Evolutionary conservation across 768 basidiomycete genomes (phyloP).

Genomic region (Hygrocybe coccinea): DNA sequence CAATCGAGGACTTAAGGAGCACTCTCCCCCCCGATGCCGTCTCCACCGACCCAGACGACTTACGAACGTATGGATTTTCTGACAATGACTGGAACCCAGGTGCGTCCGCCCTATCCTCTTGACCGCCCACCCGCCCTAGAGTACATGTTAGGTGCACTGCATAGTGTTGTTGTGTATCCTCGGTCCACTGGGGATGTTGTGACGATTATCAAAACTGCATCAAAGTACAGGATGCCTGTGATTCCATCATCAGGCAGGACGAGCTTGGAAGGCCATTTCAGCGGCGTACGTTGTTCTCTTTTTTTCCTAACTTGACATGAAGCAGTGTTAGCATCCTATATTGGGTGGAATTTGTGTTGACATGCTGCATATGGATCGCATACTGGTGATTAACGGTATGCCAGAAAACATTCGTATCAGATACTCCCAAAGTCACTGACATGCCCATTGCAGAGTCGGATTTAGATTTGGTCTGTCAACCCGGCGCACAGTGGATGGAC

Average conservation of each 20-base stretch:
- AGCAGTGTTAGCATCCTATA: constrained; percentile 28
- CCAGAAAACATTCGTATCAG: constrained; percentile 1
- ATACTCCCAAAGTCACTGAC: background rate
- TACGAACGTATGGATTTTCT: constrained; percentile 53
- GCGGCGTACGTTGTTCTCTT: constrained; percentile 43
- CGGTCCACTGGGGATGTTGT: constrained; percentile 76
- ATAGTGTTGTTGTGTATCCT: constrained; percentile 38
- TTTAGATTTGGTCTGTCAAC: constrained; percentile 69
- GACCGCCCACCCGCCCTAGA: no score
- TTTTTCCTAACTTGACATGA: background rate
- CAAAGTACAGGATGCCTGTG: constrained; percentile 71
- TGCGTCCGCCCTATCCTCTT: no score
- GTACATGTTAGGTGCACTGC: constrained; percentile 15
- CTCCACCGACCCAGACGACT: constrained; percentile 41
- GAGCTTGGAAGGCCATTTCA: constrained; percentile 71
- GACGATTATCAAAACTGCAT: constrained; percentile 68
- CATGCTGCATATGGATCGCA: constrained; percentile 71
- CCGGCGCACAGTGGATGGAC: constrained; percentile 75
- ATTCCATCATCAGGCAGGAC: constrained; percentile 80
- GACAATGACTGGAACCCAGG: constrained; percentile 40
- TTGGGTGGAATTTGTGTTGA: constrained; percentile 76
- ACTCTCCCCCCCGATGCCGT: constrained; percentile 33
- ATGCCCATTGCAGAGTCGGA: constrained; percentile 48
- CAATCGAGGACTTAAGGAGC: constrained; percentile 45
- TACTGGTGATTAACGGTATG: constrained; percentile 68